A percentile compares a stretch with the other conserved stretches of the same genome.
Evolutionary conservation across 208 protist genomes (phyloP).

Genomic region (Blastocrithidia nonstop): DNA sequence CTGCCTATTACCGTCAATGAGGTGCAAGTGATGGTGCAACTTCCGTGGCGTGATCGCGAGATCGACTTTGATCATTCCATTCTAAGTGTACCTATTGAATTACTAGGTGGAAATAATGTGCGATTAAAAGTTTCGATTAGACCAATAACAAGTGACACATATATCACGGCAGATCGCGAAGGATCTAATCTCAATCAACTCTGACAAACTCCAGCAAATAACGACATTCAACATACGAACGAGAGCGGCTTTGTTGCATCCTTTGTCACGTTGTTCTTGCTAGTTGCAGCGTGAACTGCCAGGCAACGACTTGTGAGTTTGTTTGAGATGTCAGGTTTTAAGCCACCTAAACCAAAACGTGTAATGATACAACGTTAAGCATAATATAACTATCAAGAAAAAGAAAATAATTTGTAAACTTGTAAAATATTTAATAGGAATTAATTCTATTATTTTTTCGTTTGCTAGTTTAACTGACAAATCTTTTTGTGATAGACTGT

Average conservation of each 20-base stretch:
- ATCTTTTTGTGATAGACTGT: neutral
- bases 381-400: neutral
- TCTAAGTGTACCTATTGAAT: constrained; percentile 15
- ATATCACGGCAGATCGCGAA: no score
- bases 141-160: no score
- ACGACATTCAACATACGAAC: neutral
- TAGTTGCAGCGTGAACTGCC: constrained; percentile 13
- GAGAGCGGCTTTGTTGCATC: constrained; percentile 11
- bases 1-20: constrained; percentile 17
- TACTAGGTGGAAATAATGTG: constrained; percentile 9
- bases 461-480: neutral
- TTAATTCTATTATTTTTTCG: neutral
- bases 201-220: constrained; percentile 4
- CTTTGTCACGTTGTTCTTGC: constrained; percentile 7
- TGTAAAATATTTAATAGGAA: neutral
- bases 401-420: no score
- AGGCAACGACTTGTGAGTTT: constrained; percentile 17
- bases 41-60: constrained; percentile 18
- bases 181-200: no score
- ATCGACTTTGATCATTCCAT: no score
- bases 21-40: constrained; percentile 25
- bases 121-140: constrained; percentile 21
- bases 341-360: constrained; percentile 23
- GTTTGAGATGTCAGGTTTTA: constrained; percentile 16
- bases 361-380: constrained; percentile 15